Percentiles rank a stretch among this genome's conserved stretches.
Conservation (phyloP, 139 green algal genomes). For the Chlamydomonas sp. region DNA sequence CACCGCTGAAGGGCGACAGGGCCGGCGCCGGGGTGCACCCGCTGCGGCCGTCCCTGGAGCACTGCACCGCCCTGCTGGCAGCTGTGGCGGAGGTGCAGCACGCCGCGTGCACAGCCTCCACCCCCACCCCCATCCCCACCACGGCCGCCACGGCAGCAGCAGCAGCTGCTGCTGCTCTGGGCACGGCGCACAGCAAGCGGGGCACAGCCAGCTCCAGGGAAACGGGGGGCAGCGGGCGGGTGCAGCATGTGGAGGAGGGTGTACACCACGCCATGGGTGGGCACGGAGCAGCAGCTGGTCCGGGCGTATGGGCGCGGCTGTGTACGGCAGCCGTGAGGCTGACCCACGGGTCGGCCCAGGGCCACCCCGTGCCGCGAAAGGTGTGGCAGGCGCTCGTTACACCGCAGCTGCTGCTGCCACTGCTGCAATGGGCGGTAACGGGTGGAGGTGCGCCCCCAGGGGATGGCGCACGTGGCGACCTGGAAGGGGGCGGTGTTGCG, state of each 20-base stretch:
- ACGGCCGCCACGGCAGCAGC: not conserved
- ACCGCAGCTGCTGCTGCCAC: conserved; percentile 11
- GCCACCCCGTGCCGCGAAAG: conserved; percentile 13
- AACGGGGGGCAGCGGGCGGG: not conserved
- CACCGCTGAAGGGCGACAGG: not conserved
- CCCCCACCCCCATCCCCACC: not conserved
- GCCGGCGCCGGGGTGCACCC: not conserved
- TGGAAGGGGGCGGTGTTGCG: no score
- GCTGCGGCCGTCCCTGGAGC: conserved; percentile 19
- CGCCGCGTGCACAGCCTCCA: not conserved
- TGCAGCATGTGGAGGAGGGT: no score
- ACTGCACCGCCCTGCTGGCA: not conserved
- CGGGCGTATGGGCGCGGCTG: not conserved
- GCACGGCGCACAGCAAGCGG: no score
- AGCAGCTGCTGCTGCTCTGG: not conserved
- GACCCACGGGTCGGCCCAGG: not conserved
- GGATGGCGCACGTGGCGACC: no score
- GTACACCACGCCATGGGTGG: not conserved
- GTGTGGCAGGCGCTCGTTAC: conserved; percentile 30
- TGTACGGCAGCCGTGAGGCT: not conserved
- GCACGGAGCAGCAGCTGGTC: not conserved
- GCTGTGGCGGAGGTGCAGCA: not conserved
- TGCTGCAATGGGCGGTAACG: conserved; percentile 12
- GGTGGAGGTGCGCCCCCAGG: no score
- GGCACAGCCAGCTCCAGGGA: not conserved